Evolutionary conservation across 345 rosid genomes (phyloP).

Genomic region (Psidium friedrichsthalianum): DNA sequence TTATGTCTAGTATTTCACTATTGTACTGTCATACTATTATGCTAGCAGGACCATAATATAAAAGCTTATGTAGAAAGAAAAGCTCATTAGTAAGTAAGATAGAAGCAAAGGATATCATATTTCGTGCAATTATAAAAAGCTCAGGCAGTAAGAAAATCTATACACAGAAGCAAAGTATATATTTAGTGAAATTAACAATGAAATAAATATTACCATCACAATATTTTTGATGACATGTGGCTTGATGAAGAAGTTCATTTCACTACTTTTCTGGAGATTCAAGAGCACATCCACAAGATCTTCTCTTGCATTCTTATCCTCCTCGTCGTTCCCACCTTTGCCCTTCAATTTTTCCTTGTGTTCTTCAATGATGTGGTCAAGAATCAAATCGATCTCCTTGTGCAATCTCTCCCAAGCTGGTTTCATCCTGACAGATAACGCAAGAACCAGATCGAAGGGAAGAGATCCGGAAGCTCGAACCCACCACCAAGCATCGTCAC

Average conservation of each 20-base stretch:
- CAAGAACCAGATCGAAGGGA: slow-evolving; percentile 14
- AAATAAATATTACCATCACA: slow-evolving; percentile 3
- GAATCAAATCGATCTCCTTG: slow-evolving; percentile 8
- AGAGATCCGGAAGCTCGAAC: slow-evolving; percentile 20
- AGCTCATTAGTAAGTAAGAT: not conserved
- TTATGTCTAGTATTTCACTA: too few relatives aligned
- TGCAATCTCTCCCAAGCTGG: slow-evolving; percentile 5
- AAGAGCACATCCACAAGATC: slow-evolving; percentile 25
- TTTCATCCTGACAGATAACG: slow-evolving; percentile 4
- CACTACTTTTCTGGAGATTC: slow-evolving; percentile 6
- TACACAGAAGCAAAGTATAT: not conserved
- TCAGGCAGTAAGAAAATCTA: not conserved
- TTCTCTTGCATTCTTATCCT: not conserved
- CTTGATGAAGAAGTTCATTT: slow-evolving; percentile 7
- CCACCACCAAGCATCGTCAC: slow-evolving; percentile 4
- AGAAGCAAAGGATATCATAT: not conserved
- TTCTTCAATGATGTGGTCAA: slow-evolving; percentile 14
- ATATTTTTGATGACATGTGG: slow-evolving; percentile 15
- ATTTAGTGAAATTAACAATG: not conserved
- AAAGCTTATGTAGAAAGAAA: not conserved
- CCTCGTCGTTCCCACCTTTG: not conserved
- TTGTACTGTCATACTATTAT: too few relatives aligned
- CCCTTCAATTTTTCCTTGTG: slow-evolving; percentile 5
- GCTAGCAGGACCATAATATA: not conserved
- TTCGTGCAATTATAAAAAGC: not conserved